phyloP scores from a whole-genome alignment of 495 filamentous ascomycete species.

The Evansstolkia leycettana region DNA sequence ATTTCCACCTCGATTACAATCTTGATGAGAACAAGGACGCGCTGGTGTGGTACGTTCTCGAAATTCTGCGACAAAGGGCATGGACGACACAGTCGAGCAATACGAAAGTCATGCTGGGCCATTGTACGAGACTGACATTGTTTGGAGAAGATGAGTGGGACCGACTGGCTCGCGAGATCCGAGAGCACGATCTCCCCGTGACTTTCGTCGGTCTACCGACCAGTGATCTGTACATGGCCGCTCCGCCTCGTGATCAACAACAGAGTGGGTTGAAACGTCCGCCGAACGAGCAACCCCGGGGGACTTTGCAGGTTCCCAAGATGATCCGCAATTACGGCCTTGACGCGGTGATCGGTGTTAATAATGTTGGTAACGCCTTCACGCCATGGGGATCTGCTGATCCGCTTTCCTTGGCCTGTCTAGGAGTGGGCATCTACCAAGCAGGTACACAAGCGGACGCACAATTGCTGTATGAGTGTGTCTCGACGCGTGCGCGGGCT shows the following conservation, averaged over 20 bases:
- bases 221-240: slow-evolving; percentile 66
- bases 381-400: slow-evolving; percentile 66
- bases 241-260: no score
- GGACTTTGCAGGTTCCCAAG: slow-evolving; percentile 49
- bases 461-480: slow-evolving; percentile 48
- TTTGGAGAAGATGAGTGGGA: slow-evolving; percentile 38
- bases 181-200: slow-evolving; percentile 38
- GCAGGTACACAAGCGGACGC: slow-evolving; percentile 48
- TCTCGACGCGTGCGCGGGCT: slow-evolving; percentile 42
- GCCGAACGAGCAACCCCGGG: slow-evolving; percentile 28
- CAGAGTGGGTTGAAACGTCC: slow-evolving; percentile 5
- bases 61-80: slow-evolving; percentile 27
- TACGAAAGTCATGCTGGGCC: slow-evolving; percentile 50
- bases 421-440: slow-evolving; percentile 58
- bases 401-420: slow-evolving; percentile 49
- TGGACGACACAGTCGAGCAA: slow-evolving; percentile 27
- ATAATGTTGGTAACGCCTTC: slow-evolving; percentile 70
- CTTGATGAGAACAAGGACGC: slow-evolving; percentile 35
- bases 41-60: slow-evolving; percentile 40
- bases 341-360: slow-evolving; percentile 52
- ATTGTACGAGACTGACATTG: slow-evolving; percentile 57
- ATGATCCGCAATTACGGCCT: slow-evolving; percentile 50
- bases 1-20: slow-evolving; percentile 67
- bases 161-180: slow-evolving; percentile 30
- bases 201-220: slow-evolving; percentile 61